Percentiles rank a stretch among this genome's conserved stretches.
phyloP scores from a whole-genome alignment of 495 filamentous ascomycete genomes.

The Hyaloscypha variabilis region DNA sequence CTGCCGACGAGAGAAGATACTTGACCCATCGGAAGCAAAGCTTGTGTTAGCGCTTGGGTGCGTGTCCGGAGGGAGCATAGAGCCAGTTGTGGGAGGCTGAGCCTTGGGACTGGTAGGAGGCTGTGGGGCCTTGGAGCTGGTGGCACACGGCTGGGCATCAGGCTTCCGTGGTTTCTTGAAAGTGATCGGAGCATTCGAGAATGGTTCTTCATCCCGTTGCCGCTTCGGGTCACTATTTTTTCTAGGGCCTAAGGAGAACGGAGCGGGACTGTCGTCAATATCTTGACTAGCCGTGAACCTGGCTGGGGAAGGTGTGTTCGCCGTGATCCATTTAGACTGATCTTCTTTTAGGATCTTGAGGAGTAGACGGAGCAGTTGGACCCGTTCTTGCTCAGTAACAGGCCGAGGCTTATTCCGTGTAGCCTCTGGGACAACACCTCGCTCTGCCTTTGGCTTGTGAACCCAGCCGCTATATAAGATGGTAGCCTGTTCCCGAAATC shows the following conservation, averaged over 20 bases:
- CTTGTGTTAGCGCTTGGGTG: conserved; percentile 15
- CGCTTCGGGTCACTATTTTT: conserved; percentile 7
- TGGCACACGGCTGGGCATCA: neutral
- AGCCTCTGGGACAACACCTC: conserved; percentile 18
- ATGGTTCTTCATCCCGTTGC: conserved; percentile 2
- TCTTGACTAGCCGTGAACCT: neutral
- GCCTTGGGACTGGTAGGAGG: neutral
- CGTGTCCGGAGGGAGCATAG: neutral
- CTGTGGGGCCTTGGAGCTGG: neutral
- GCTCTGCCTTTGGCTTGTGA: conserved; percentile 25
- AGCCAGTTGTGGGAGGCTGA: neutral
- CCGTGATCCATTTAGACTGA: neutral
- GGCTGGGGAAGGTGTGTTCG: neutral
- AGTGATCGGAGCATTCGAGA: neutral
- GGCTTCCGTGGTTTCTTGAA: conserved; percentile 17
- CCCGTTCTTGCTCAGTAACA: conserved; percentile 4
- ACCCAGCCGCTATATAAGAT: conserved; percentile 20
- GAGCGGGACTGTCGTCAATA: conserved; percentile 5
- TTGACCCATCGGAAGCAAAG: conserved; percentile 19
- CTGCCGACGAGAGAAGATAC: conserved; percentile 16
- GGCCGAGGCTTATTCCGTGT: conserved; percentile 15
- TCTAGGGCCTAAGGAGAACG: neutral
- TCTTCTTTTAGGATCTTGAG: conserved; percentile 9
- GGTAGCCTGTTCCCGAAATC: conserved; percentile 19
- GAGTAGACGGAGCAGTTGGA: conserved; percentile 8